phyloP scores from a whole-genome alignment of 345 rosid species.

The Adansonia digitata region DNA sequence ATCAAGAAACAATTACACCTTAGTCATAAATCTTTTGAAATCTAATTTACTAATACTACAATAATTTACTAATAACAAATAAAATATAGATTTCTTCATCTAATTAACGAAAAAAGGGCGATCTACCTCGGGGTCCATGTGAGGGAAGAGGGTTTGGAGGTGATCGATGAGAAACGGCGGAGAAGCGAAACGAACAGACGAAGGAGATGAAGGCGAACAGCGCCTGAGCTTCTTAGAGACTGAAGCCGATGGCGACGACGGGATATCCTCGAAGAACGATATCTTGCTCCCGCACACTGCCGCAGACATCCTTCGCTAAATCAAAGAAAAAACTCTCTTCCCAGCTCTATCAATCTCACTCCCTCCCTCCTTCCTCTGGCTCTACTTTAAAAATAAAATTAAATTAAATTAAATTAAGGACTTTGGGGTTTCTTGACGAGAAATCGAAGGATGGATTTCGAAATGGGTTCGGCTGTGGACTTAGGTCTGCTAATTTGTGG shows the following conservation, averaged over 20 bases:
- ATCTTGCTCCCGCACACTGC: conserved; percentile 75
- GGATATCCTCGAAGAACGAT: conserved; percentile 58
- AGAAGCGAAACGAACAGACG: conserved; percentile 33
- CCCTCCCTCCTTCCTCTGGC: too few species aligned
- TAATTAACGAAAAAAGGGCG: neutral
- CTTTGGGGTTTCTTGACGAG: too few species aligned
- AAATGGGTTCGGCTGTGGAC: too few species aligned
- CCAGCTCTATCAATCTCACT: neutral
- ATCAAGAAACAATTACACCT: neutral
- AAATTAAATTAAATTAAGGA: too few species aligned
- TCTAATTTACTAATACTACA: neutral
- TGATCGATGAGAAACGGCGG: conserved; percentile 36
- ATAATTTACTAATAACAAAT: neutral
- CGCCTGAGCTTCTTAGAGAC: conserved; percentile 56
- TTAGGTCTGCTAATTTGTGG: too few species aligned
- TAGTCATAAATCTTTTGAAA: neutral
- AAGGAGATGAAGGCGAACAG: conserved; percentile 32
- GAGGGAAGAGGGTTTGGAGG: conserved; percentile 50
- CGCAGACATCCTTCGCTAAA: conserved; percentile 48
- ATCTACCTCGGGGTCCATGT: conserved; percentile 45
- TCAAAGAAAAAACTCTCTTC: neutral
- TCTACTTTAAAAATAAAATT: too few species aligned
- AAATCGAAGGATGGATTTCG: too few species aligned
- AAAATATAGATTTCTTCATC: neutral
- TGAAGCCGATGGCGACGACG: conserved; percentile 41